Percentiles rank a stretch among this genome's conserved stretches.
Conservation (phyloP, 768 basidiomycete genomes). For the Mycena alexandri region DNA sequence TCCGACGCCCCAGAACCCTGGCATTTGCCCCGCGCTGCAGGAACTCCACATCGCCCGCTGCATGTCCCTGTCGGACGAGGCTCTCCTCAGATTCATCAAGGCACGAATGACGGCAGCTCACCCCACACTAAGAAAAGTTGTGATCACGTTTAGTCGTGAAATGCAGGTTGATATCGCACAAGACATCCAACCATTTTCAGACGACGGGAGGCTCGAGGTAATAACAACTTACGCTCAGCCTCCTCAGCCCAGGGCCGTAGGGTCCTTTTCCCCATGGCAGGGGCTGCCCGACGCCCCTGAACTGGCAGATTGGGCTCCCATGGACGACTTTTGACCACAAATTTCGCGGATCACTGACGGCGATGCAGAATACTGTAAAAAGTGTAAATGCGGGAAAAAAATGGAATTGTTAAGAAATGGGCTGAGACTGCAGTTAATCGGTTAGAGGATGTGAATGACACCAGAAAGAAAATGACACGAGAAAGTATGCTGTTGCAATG, state of each 20-base stretch:
- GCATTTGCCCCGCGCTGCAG: neutral
- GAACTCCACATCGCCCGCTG: neutral
- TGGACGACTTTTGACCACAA: too few species aligned
- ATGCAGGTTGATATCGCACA: neutral
- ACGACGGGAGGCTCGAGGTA: neutral
- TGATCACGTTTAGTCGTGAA: neutral
- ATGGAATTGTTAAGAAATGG: too few species aligned
- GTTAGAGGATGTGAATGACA: too few species aligned
- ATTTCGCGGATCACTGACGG: too few species aligned
- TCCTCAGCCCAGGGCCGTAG: neutral
- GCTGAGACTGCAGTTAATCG: too few species aligned
- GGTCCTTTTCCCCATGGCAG: neutral
- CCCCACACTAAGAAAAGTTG: neutral
- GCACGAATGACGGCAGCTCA: neutral
- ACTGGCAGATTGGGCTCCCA: too few species aligned
- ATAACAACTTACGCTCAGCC: neutral
- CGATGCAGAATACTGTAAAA: too few species aligned
- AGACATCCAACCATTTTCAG: neutral
- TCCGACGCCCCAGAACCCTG: neutral
- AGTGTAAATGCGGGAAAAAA: too few species aligned
- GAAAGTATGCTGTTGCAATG: too few species aligned
- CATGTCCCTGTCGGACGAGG: neutral
- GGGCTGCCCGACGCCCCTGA: neutral
- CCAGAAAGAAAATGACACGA: too few species aligned
- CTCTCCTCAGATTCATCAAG: neutral